These are phyloP conservation scores for Penicillium sp. DNA, from an alignment of 2,329 filamentous ascomycete species.

Conservation along the genomic window DNA sequence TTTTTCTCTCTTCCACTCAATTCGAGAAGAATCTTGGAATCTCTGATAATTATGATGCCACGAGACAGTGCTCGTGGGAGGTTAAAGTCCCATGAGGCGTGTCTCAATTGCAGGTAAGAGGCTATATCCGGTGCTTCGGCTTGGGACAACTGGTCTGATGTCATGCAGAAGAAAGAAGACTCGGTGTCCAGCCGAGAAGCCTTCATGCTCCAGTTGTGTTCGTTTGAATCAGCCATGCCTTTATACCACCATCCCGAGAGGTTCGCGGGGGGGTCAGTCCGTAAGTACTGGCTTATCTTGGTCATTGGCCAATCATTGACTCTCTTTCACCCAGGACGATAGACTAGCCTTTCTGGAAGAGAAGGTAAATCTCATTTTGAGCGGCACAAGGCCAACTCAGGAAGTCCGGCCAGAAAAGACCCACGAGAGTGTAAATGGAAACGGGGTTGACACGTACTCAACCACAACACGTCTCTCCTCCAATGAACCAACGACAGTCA, in stretches of 20 bases:
- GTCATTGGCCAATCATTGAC: conserved; percentile 3
- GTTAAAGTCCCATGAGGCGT: conserved; percentile 37
- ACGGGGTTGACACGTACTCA: conserved; percentile 19
- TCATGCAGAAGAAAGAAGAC: conserved; percentile 51
- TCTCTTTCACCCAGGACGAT: conserved; percentile 46
- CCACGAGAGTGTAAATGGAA: background rate
- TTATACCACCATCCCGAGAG: conserved; percentile 42
- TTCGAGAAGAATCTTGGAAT: background rate
- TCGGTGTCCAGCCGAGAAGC: conserved; percentile 55
- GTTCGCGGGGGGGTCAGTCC: conserved; percentile 47
- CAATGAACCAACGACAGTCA: conserved; percentile 19
- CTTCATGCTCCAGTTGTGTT: conserved; percentile 54
- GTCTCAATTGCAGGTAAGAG: conserved; percentile 52
- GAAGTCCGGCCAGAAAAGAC: conserved; percentile 20
- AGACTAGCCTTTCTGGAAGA: conserved; percentile 55
- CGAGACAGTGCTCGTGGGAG: conserved; percentile 33
- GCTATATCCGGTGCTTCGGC: background rate
- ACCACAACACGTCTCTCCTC: conserved; percentile 19
- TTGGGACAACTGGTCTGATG: conserved; percentile 10
- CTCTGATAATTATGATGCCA: conserved; percentile 24
- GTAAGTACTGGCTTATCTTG: conserved; percentile 33
- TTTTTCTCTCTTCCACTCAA: background rate
- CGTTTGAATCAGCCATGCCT: conserved; percentile 53
- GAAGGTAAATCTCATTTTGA: conserved; percentile 55
- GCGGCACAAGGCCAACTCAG: conserved; percentile 35